These are phyloP conservation scores for Arctium minus DNA, from an alignment of 129 eudicot species.

Conservation along the genomic window DNA sequence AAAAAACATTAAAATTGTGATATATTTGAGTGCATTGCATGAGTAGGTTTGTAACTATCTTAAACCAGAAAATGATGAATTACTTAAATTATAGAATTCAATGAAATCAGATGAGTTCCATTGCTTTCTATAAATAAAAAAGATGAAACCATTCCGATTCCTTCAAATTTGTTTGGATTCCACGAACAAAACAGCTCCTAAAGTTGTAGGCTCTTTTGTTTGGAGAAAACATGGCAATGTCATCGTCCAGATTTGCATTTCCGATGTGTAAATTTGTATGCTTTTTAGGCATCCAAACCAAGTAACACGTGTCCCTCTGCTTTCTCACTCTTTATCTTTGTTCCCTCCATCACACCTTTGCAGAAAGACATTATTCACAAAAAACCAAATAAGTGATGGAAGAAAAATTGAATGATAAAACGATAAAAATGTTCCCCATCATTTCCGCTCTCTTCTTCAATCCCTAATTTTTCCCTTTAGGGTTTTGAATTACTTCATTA, in stretches of 20 bases:
- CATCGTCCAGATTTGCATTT: slow-evolving; percentile 11
- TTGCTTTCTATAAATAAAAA: too few relatives aligned
- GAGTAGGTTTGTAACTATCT: too few relatives aligned
- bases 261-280: slow-evolving; percentile 21
- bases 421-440: slow-evolving; percentile 29
- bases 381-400: slow-evolving; percentile 15
- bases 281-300: slow-evolving; percentile 21
- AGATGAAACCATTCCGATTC: too few relatives aligned
- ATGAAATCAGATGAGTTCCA: too few relatives aligned
- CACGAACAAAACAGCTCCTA: too few relatives aligned
- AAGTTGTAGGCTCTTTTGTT: too few relatives aligned
- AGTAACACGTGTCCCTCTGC: slow-evolving; percentile 24
- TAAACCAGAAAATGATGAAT: too few relatives aligned
- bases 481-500: slow-evolving; percentile 39
- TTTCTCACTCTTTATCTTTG: slow-evolving; percentile 28
- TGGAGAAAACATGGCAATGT: background rate
- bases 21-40: too few relatives aligned
- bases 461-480: slow-evolving; percentile 40
- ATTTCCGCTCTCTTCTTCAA: slow-evolving; percentile 48
- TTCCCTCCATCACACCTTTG: slow-evolving; percentile 18
- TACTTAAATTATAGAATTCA: too few relatives aligned
- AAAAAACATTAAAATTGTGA: too few relatives aligned
- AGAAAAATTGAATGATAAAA: slow-evolving; percentile 9
- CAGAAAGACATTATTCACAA: slow-evolving; percentile 12
- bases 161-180: too few relatives aligned